These are phyloP conservation scores for Agaricus blazei DNA, from an alignment of 768 basidiomycete genomes.

Conservation along the genomic window DNA sequence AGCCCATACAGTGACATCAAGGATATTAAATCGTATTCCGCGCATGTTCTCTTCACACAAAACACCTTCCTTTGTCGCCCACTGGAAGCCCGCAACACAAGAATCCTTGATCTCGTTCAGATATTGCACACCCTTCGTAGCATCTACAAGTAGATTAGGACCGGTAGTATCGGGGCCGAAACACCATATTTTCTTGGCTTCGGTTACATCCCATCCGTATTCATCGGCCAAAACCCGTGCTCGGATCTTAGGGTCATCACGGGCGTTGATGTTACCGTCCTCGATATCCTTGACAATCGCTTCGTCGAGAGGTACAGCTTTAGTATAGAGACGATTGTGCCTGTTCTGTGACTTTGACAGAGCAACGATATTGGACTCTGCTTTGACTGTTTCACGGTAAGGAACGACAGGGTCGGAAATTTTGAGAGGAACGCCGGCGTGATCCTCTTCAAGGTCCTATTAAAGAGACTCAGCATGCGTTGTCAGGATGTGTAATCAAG, in stretches of 20 bases:
- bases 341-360: constrained; percentile 99
- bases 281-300: constrained; percentile 94
- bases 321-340: constrained; percentile 97
- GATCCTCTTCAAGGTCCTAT: constrained; percentile 98
- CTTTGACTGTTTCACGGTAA: constrained; percentile 95
- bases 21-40: constrained; percentile 92
- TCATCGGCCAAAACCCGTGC: constrained; percentile 96
- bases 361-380: constrained; percentile 93
- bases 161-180: constrained; percentile 99
- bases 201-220: constrained; percentile 97
- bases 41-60: constrained; percentile 98
- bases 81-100: constrained; percentile 98
- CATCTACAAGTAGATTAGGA: constrained; percentile 94
- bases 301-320: constrained; percentile 91
- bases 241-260: constrained; percentile 97
- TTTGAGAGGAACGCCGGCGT: constrained; percentile 98
- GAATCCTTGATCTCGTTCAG: constrained; percentile 99
- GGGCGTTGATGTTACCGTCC: constrained; percentile 72
- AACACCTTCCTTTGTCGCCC: constrained; percentile 99
- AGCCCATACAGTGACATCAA: constrained; percentile 86
- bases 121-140: constrained; percentile 99
- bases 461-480: not conserved
- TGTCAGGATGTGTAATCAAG: too few relatives aligned
- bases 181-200: constrained; percentile 99
- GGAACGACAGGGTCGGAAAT: constrained; percentile 97